A percentile compares a stretch with the other conserved stretches of the same genome.
Conservation (phyloP, 1,139 yeast species). For the Kodamaea fungicola region DNA sequence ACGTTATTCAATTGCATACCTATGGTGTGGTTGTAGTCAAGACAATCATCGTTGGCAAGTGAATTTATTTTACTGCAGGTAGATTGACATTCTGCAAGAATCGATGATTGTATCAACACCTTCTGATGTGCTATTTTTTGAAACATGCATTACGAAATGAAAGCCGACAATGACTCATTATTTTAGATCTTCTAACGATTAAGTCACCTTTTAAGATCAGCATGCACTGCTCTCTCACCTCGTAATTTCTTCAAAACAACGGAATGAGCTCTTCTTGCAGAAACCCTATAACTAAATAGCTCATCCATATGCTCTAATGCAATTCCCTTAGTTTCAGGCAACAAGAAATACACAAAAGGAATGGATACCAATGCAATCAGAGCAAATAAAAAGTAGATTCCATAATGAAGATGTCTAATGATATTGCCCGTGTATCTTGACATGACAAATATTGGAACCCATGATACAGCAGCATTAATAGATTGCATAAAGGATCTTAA, state of each 20-base stretch:
- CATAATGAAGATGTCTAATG: slow-evolving; percentile 38
- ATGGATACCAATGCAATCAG: slow-evolving; percentile 27
- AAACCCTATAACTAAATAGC: slow-evolving; percentile 23
- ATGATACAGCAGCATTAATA: slow-evolving; percentile 40
- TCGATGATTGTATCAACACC: not conserved
- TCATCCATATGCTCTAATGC: slow-evolving; percentile 46
- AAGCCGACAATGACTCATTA: not conserved
- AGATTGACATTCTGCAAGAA: too few relatives aligned
- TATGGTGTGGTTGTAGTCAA: too few relatives aligned
- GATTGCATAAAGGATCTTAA: slow-evolving; percentile 43
- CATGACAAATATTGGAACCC: slow-evolving; percentile 44
- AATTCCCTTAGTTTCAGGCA: slow-evolving; percentile 42
- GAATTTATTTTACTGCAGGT: too few relatives aligned
- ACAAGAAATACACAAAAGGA: slow-evolving; percentile 34
- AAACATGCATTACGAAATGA: not conserved
- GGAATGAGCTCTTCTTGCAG: slow-evolving; percentile 13
- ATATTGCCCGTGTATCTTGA: slow-evolving; percentile 39
- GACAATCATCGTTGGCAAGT: too few relatives aligned
- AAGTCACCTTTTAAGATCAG: not conserved
- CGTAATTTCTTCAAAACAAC: slow-evolving; percentile 8
- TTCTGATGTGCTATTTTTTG: not conserved
- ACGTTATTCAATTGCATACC: too few relatives aligned
- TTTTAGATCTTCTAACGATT: not conserved
- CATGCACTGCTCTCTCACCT: too few relatives aligned
- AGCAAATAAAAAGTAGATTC: slow-evolving; percentile 42